Evolutionary conservation across 164 flowering plant genomes (phyloP), one percentile per base, ranked within the genome.

Genomic region (Protea cynaroides): DNA sequence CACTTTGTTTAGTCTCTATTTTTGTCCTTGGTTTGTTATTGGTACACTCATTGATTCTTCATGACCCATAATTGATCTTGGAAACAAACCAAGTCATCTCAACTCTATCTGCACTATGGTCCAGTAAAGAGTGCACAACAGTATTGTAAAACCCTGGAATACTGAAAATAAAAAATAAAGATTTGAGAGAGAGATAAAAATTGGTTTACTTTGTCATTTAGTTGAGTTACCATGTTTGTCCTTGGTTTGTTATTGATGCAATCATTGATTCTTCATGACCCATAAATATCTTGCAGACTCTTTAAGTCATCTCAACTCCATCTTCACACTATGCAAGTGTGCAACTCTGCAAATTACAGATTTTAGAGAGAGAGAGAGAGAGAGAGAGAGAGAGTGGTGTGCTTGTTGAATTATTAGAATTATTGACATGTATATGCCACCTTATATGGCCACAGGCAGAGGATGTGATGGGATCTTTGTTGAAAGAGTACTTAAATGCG

Each of bases 141-240:
- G 14, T 40, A 8, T 29, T 12, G 46, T 40, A 40, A 40, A 40
- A 40, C 46, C 46, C 46, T 40, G 8, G 13, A 40, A 8, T 40
- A 12, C 46, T 40, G 14, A 8, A 40, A 2, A 29, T 3, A 2
- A 73, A 36, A 91, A 94, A 74, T 91, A 92, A 78, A 85, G 80
- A 69, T 94, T 94, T 86, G 95, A 78, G 76, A 81, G 59, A 94
- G 91, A 92, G 99, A 86, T n/a, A n/a, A n/a, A n/a, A n/a, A n/a
- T 59, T 71, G 81, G 40, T 59, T 56, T 67, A 6, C 64, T 66
- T 49, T 17, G 36, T 21, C 19, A 47, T 29, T 29, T 29, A 29
- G 34, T 58, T 25, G 0, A n/a, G 0, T 51, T 17, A 1, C 37
- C 24, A 40, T 29, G 25, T 38, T 63, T 65, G 46, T 40, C 46